A percentile compares a stretch with the other conserved stretches of the same genome.
Conservation (phyloP, 768 basidiomycete species). For the Auriscalpium orientale region DNA sequence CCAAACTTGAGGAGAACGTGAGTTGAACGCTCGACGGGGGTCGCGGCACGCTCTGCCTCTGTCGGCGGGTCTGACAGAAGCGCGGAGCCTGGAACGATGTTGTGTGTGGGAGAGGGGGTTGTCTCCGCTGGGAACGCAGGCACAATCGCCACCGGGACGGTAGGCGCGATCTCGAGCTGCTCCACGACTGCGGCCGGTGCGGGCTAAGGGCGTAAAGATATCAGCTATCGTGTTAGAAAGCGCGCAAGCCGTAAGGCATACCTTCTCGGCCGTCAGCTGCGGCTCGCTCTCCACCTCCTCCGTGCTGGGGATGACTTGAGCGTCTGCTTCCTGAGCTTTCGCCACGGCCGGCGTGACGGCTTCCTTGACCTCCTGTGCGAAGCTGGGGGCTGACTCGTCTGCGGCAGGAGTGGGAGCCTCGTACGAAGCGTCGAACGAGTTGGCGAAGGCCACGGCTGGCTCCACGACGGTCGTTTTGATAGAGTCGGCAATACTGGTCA, state of each 20-base stretch:
- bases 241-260: not conserved
- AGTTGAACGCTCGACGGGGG: conserved; percentile 7
- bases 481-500: not conserved
- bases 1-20: not conserved
- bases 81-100: not conserved
- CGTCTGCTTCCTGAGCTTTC: not conserved
- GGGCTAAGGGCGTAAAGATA: not conserved
- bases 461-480: not conserved
- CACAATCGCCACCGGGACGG: not conserved
- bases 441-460: conserved; percentile 1
- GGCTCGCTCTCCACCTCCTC: conserved; percentile 1
- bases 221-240: not conserved
- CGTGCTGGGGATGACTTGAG: conserved; percentile 6
- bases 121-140: not conserved
- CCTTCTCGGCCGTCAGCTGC: conserved; percentile 1
- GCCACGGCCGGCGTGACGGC: not conserved
- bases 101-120: not conserved
- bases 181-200: not conserved
- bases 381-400: not conserved
- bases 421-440: not conserved
- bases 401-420: not conserved
- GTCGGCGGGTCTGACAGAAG: not conserved
- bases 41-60: not conserved
- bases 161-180: not conserved
- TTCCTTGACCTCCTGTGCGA: not conserved